A percentile compares a stretch with the other conserved stretches of the same genome.
Conservation (phyloP, 371 early-diverging fungal species). For the Basidiobolus meristosporus region DNA sequence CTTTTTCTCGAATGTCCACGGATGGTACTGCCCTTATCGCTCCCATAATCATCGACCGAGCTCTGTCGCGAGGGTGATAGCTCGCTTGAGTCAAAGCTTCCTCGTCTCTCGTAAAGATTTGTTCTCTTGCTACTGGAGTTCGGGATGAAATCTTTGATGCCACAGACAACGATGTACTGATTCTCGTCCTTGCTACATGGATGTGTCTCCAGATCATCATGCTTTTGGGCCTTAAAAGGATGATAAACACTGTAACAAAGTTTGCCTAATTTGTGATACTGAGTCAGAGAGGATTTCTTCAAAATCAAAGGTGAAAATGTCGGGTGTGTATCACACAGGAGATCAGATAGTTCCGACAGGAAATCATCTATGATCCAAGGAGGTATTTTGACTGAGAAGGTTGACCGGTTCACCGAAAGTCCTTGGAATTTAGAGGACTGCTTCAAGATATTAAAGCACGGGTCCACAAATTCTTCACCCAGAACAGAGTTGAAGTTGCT, state of each 20-base stretch:
- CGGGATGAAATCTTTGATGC: constrained; percentile 25
- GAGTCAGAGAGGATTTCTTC: not conserved
- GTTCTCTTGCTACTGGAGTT: constrained; percentile 11
- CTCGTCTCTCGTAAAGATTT: constrained; percentile 5
- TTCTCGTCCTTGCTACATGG: constrained; percentile 4
- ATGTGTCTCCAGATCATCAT: not conserved
- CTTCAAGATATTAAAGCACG: not conserved
- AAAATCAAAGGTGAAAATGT: constrained; percentile 14
- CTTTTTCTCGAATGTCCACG: constrained; percentile 2
- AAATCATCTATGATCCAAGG: not conserved
- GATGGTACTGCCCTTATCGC: constrained; percentile 4
- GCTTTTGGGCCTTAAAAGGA: not conserved
- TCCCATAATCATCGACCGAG: constrained; percentile 15
- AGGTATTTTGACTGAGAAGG: not conserved
- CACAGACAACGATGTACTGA: constrained; percentile 24
- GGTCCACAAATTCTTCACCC: not conserved
- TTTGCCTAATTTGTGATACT: not conserved
- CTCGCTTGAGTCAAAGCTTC: constrained; percentile 20
- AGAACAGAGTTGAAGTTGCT: not conserved
- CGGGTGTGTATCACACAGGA: constrained; percentile 13
- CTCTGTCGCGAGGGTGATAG: constrained; percentile 15
- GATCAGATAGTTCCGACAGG: constrained; percentile 12
- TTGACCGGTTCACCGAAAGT: not conserved
- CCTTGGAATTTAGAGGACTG: not conserved
- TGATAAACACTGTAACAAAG: not conserved